Evolutionary conservation across 1,284 basidiomycete species (phyloP).

Genomic region (Moesziomyces sp.): DNA sequence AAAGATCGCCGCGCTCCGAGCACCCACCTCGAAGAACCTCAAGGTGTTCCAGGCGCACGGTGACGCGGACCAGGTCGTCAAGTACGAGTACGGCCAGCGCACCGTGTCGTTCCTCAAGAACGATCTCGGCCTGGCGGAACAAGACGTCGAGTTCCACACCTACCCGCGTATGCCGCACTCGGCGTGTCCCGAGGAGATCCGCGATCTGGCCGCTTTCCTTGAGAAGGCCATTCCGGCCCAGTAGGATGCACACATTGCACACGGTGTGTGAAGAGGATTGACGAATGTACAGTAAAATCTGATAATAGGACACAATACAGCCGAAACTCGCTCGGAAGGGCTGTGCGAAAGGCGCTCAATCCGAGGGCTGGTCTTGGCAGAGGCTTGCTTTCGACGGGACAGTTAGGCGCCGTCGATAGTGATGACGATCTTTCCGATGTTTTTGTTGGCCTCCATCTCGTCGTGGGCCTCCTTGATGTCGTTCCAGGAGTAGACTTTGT

Average conservation of each 20-base stretch:
- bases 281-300: constrained; percentile 10
- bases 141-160: constrained; percentile 51
- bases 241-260: background rate
- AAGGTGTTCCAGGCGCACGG: constrained; percentile 65
- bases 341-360: too few species aligned
- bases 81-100: constrained; percentile 53
- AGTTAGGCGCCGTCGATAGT: constrained; percentile 39
- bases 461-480: constrained; percentile 84
- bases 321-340: too few species aligned
- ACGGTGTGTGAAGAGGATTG: background rate
- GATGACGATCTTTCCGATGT: constrained; percentile 71
- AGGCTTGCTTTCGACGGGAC: background rate
- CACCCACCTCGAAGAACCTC: constrained; percentile 34
- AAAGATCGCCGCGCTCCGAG: constrained; percentile 52
- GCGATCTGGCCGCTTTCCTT: constrained; percentile 52
- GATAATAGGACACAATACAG: background rate
- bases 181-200: constrained; percentile 65
- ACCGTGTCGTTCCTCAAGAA: constrained; percentile 51
- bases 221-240: constrained; percentile 53
- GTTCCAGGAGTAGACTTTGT: constrained; percentile 80
- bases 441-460: constrained; percentile 87
- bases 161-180: constrained; percentile 64
- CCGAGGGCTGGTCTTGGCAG: background rate
- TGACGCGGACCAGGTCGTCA: constrained; percentile 61
- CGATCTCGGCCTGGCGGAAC: constrained; percentile 47